A percentile compares a stretch with the other conserved stretches of the same genome.
Conservation (phyloP, 2,329 filamentous ascomycete genomes). For the Phaeosphaeria sp. region DNA sequence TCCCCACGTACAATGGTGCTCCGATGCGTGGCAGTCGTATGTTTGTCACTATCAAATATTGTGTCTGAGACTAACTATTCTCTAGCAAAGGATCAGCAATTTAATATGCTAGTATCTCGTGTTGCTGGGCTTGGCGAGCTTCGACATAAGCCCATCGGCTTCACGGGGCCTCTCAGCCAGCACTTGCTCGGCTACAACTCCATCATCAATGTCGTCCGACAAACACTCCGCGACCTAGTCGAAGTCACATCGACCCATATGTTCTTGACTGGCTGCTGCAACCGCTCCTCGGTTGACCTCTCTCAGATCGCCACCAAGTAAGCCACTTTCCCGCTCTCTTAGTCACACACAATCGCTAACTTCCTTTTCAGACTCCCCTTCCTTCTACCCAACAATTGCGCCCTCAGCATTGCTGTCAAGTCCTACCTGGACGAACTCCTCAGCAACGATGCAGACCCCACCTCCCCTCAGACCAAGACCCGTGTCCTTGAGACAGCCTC, state of each 20-base stretch:
- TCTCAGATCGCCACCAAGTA: slow-evolving; percentile 76
- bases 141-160: slow-evolving; percentile 83
- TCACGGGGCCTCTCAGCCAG: slow-evolving; percentile 91
- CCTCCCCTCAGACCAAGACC: slow-evolving; percentile 56
- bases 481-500: slow-evolving; percentile 60
- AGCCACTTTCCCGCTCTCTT: slow-evolving; percentile 47
- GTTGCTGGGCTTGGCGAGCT: slow-evolving; percentile 84
- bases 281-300: slow-evolving; percentile 63
- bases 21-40: slow-evolving; percentile 61
- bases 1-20: slow-evolving; percentile 62
- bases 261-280: slow-evolving; percentile 80
- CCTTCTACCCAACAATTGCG: slow-evolving; percentile 73
- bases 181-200: slow-evolving; percentile 88
- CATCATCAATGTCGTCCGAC: slow-evolving; percentile 78
- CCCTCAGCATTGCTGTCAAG: slow-evolving; percentile 79
- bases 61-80: slow-evolving; percentile 21
- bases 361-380: slow-evolving; percentile 66
- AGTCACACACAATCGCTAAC: slow-evolving; percentile 11
- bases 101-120: slow-evolving; percentile 83
- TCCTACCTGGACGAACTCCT: slow-evolving; percentile 78
- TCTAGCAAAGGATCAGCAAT: slow-evolving; percentile 74
- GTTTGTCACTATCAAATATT: slow-evolving; percentile 14
- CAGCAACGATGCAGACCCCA: slow-evolving; percentile 61
- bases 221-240: slow-evolving; percentile 79
- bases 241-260: slow-evolving; percentile 83